Evolutionary conservation across 257 asterid species (phyloP).

Genomic region (Nicotiana attenuata): DNA sequence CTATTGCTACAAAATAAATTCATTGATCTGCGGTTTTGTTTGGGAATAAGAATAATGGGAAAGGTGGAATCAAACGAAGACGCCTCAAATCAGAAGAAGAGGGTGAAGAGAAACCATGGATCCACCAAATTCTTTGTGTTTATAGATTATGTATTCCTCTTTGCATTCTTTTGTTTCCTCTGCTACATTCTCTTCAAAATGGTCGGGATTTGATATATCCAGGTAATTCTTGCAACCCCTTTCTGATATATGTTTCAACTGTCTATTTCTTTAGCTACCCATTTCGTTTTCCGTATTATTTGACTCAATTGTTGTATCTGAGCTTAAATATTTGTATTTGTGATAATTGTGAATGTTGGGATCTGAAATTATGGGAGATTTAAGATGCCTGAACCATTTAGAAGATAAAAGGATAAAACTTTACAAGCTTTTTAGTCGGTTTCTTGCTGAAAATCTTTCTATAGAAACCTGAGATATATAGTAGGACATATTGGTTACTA

Average conservation of each 20-base stretch:
- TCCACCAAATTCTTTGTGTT: constrained; percentile 27
- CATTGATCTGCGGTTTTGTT: neutral
- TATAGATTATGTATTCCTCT: constrained; percentile 21
- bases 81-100: neutral
- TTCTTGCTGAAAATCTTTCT: too few relatives aligned
- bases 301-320: neutral
- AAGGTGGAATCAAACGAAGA: neutral
- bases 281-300: neutral
- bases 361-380: neutral
- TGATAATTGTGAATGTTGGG: neutral
- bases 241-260: neutral
- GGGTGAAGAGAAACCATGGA: constrained; percentile 22
- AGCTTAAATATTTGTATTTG: neutral
- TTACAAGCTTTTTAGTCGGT: too few relatives aligned
- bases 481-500: too few relatives aligned
- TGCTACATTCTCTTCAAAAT: constrained; percentile 15
- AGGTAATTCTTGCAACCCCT: neutral
- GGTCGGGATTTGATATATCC: neutral
- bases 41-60: neutral
- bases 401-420: neutral
- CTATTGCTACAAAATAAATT: neutral
- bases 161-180: constrained; percentile 9
- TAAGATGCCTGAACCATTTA: neutral
- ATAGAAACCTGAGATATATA: too few relatives aligned
- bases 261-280: neutral